These are phyloP conservation scores for Cucurbita ficifolia DNA, from an alignment of 306 rosid species.

Conservation along the genomic window DNA sequence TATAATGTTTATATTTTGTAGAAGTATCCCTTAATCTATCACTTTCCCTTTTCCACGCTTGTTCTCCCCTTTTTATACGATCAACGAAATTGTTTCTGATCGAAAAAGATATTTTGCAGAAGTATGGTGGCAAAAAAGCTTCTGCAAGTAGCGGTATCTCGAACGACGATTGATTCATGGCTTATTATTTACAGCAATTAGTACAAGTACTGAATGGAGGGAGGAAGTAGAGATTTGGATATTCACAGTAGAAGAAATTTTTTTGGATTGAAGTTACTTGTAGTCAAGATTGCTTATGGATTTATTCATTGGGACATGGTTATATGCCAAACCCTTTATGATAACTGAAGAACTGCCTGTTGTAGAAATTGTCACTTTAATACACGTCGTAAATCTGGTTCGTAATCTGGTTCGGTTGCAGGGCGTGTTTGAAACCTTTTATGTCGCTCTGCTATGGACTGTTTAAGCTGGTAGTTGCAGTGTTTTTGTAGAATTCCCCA, in stretches of 20 bases:
- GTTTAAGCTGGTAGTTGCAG: background rate
- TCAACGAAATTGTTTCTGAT: background rate
- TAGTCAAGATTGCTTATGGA: slow-evolving; percentile 4
- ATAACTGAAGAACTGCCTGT: slow-evolving; percentile 5
- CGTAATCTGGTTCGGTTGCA: background rate
- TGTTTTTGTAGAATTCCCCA: background rate
- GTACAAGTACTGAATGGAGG: slow-evolving; percentile 1
- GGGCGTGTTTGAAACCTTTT: background rate
- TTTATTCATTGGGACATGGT: background rate
- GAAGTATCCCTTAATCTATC: too few species aligned
- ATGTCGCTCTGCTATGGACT: background rate
- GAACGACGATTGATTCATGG: slow-evolving; percentile 21
- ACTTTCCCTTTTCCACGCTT: too few species aligned
- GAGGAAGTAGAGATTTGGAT: background rate
- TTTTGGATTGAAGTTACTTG: slow-evolving; percentile 2
- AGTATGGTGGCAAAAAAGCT: slow-evolving; percentile 29
- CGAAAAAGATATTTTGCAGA: slow-evolving; percentile 14
- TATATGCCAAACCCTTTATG: slow-evolving; percentile 4
- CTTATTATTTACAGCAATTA: background rate
- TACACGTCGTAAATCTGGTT: background rate
- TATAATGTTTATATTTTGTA: too few species aligned
- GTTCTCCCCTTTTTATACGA: too few species aligned
- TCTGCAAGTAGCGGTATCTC: slow-evolving; percentile 26
- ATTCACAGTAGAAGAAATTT: background rate
- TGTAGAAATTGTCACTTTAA: background rate